Percentiles rank a stretch among this genome's conserved stretches.
phyloP scores from a whole-genome alignment of 306 rosid species.

The Pyrus communis region DNA sequence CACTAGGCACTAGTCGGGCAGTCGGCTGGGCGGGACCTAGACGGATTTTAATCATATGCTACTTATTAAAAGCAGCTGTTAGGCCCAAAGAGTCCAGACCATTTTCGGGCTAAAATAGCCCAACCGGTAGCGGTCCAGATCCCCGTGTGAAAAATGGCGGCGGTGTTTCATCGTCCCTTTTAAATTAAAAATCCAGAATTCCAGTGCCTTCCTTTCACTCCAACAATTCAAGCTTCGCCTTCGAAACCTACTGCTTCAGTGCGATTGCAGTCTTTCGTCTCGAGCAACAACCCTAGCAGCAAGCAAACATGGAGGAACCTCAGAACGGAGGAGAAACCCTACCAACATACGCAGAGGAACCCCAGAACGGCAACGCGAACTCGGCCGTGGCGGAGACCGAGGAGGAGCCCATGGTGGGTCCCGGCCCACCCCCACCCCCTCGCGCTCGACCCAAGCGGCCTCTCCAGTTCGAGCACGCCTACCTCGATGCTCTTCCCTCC shows the following conservation, averaged over 20 bases:
- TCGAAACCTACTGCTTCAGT: background rate
- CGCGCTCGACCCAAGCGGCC: conserved; percentile 78
- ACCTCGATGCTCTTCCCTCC: conserved; percentile 82
- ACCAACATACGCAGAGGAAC: conserved; percentile 11
- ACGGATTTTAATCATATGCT: too few relatives aligned
- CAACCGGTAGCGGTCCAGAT: too few relatives aligned
- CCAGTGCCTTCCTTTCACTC: too few relatives aligned
- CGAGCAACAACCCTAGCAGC: background rate
- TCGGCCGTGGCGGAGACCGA: conserved; percentile 25
- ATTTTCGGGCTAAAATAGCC: too few relatives aligned
- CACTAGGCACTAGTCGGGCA: too few relatives aligned
- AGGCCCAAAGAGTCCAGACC: too few relatives aligned
- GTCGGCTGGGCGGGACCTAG: too few relatives aligned
- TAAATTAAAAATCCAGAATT: background rate
- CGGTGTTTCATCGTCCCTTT: background rate
- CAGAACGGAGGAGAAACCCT: background rate
- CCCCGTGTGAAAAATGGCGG: too few relatives aligned
- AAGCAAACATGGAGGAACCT: conserved; percentile 8
- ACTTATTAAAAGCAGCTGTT: too few relatives aligned
- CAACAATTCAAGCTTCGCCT: background rate
- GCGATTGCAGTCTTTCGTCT: background rate
- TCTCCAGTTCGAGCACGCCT: conserved; percentile 93
- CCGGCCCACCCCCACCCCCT: conserved; percentile 83
- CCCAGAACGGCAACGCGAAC: conserved; percentile 18
- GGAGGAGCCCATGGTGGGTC: conserved; percentile 54